Evolutionary conservation across 345 rosid genomes (phyloP).

Genomic region (Gossypium arboreum): DNA sequence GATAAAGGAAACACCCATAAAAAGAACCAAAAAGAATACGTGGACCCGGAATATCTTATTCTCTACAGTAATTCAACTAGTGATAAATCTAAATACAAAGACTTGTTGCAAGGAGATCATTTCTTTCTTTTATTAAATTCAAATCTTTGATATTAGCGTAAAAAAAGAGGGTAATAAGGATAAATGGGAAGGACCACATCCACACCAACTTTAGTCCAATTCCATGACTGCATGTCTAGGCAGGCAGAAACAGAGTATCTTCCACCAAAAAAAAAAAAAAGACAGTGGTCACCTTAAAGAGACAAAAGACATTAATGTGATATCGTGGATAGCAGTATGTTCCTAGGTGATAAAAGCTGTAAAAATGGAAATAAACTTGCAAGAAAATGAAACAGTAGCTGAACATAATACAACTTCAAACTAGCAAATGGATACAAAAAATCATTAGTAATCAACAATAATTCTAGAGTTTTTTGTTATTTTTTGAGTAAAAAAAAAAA

Average conservation of each 20-base stretch:
- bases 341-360: constrained; percentile 8
- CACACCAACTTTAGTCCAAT: constrained; percentile 10
- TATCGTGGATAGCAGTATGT: background rate
- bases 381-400: constrained; percentile 7
- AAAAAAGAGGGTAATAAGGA: background rate
- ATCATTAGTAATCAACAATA: background rate
- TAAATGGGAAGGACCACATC: constrained; percentile 17
- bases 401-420: background rate
- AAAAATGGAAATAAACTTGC: background rate
- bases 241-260: background rate
- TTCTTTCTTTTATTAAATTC: constrained; percentile 6
- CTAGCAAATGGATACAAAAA: background rate
- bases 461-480: background rate
- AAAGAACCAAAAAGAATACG: constrained; percentile 28
- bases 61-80: constrained; percentile 20
- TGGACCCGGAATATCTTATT: constrained; percentile 22
- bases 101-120: constrained; percentile 11
- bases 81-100: constrained; percentile 16
- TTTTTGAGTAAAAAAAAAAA: background rate
- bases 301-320: background rate
- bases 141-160: background rate
- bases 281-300: background rate
- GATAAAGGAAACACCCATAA: constrained; percentile 16
- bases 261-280: background rate
- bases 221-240: constrained; percentile 9